Evolutionary conservation across 2,329 filamentous ascomycete species (phyloP).

Genomic region (Albifimbria verrucaria): DNA sequence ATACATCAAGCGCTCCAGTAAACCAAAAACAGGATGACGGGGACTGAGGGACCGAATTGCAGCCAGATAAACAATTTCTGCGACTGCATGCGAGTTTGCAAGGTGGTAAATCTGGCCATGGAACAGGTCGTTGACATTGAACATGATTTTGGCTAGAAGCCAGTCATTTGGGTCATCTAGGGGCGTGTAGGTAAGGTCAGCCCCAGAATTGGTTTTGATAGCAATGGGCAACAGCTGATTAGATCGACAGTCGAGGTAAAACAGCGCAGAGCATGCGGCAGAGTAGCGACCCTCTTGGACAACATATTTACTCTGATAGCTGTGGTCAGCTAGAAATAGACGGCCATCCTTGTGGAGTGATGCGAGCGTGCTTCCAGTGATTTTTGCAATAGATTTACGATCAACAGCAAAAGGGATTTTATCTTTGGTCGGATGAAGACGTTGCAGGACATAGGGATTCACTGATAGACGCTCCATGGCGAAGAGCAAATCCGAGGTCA

Average conservation of each 20-base stretch:
- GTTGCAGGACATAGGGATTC: conserved; percentile 34
- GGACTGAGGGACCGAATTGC: conserved; percentile 43
- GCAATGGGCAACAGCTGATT: conserved; percentile 45
- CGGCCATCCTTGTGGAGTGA: conserved; percentile 30
- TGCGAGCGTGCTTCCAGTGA: conserved; percentile 28
- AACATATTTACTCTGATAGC: conserved; percentile 1
- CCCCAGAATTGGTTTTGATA: conserved; percentile 41
- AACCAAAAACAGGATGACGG: conserved; percentile 38
- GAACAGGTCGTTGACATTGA: conserved; percentile 46
- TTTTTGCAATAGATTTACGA: conserved; percentile 18
- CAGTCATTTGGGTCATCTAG: conserved; percentile 41
- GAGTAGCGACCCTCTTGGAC: conserved; percentile 24
- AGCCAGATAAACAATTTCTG: conserved; percentile 40
- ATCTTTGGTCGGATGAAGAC: conserved; percentile 26
- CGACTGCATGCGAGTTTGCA: conserved; percentile 37
- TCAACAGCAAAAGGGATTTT: conserved; percentile 34
- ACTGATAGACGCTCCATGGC: conserved; percentile 44
- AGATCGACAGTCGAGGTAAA: conserved; percentile 38
- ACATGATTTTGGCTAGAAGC: conserved; percentile 48
- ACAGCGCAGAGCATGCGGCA: conserved; percentile 42
- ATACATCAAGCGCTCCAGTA: conserved; percentile 31
- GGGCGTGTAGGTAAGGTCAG: conserved; percentile 39
- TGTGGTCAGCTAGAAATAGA: conserved; percentile 39
- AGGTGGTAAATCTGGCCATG: conserved; percentile 41
- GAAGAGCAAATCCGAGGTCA: conserved; percentile 43